Evolutionary conservation across 495 filamentous ascomycete genomes (phyloP).

Genomic region (Podospora didyma): DNA sequence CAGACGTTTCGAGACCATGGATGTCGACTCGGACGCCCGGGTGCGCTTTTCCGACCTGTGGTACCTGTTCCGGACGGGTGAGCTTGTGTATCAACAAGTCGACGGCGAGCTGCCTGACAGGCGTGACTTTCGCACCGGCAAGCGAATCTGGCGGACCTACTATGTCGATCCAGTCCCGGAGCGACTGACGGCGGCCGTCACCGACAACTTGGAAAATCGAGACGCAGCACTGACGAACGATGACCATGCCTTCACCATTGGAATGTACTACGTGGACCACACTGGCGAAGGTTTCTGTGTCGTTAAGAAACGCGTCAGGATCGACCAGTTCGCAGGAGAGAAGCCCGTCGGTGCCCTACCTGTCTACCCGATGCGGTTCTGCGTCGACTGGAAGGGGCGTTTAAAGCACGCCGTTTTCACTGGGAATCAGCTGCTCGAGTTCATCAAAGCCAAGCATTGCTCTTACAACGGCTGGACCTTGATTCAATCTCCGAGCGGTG

Average conservation of each 20-base stretch:
- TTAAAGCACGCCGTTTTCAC: constrained; percentile 18
- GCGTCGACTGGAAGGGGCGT: constrained; percentile 20
- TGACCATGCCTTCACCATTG: not conserved
- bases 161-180: not conserved
- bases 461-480: constrained; percentile 43
- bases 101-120: constrained; percentile 15
- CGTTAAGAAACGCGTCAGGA: constrained; percentile 34
- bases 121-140: constrained; percentile 23
- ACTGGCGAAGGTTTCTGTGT: constrained; percentile 55
- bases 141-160: constrained; percentile 24
- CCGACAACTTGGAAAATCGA: not conserved
- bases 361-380: constrained; percentile 52
- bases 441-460: constrained; percentile 44
- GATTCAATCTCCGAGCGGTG: constrained; percentile 13
- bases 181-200: not conserved
- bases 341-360: constrained; percentile 48
- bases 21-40: constrained; percentile 7
- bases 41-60: constrained; percentile 35
- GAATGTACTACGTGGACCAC: constrained; percentile 50
- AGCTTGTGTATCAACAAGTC: constrained; percentile 29
- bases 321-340: constrained; percentile 52
- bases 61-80: constrained; percentile 34
- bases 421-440: constrained; percentile 26
- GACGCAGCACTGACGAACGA: not conserved
- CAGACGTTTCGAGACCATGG: constrained; percentile 17